Evolutionary conservation across 129 eudicot genomes (phyloP), one percentile per base, ranked within the genome.

Genomic region (Kitagawia praeruptora): DNA sequence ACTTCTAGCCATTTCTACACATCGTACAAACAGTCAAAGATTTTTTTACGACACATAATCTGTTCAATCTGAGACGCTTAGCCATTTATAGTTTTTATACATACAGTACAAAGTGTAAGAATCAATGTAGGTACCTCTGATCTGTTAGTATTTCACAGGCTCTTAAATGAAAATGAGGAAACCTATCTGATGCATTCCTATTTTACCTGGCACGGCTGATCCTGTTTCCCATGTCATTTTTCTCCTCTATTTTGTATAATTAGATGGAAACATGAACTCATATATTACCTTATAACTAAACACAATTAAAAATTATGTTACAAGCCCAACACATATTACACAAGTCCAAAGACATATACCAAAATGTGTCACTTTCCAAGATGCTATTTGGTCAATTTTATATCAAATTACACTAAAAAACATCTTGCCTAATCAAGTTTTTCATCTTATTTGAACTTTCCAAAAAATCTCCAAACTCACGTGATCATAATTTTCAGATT

Each of bases 61-160:
- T 56, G 66, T 56, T 56, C n/a, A 56, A 56, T 56, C 31, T 8
- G 10, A 23, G n/a, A 23, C 28, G 8, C 13, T 21, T 13, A 8
- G 66, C 12, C 66, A 7, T 23, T 19, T 23, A 5, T 21, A 21
- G 28, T 2, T n/a, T 34, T 58, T n/a, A 58, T n/a, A 58, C 31
- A 58, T 34, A 58, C 23, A 0, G 34, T 58, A 58, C 67, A n/a
- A n/a, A 58, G 67, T 58, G 67, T 34, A n/a, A 58, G 67, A 58
- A 58, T 58, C 67, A 58, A 58, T 58, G 67, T 58, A 58, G 67
- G 67, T n/a, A 58, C 67, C 67, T 58, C 34, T 58, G 67, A 58
- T 58, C 67, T n/a, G 27, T 58, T 58, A 58, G 34, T 58, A 58
- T 58, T 58, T 58, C n/a, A 58, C n/a, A 58, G 67, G 31, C 31